Percentiles rank a stretch among this genome's conserved stretches.
Conservation (phyloP, 805 yeast genomes). For the Geotrichum ghanense region DNA sequence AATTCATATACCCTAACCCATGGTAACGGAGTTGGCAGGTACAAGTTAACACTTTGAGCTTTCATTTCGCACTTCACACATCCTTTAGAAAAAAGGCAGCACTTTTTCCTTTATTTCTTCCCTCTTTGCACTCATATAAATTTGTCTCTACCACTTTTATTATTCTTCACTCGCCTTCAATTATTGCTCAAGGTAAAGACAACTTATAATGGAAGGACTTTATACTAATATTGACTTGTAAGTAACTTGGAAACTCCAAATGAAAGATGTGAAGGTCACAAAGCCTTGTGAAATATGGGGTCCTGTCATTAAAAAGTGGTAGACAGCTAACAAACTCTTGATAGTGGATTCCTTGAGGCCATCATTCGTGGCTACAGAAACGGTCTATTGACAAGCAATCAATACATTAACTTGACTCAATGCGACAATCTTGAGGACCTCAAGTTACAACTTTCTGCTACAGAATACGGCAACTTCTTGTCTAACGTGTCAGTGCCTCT, state of each 20-base stretch:
- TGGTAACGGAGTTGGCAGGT: no score
- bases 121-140: no score
- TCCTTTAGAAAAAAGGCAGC: conserved; percentile 2
- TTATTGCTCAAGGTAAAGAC: no score
- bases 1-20: no score
- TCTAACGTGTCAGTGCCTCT: conserved; percentile 74
- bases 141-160: no score
- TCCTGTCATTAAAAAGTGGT: conserved; percentile 1
- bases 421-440: conserved; percentile 89
- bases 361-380: conserved; percentile 89
- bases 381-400: conserved; percentile 65
- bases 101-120: neutral
- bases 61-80: no score
- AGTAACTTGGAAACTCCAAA: conserved; percentile 7
- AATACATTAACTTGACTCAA: conserved; percentile 86
- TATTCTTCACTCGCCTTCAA: no score
- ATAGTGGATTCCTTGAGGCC: conserved; percentile 80
- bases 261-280: neutral
- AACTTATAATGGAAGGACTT: conserved; percentile 73
- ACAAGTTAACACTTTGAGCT: no score
- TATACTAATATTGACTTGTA: conserved; percentile 73
- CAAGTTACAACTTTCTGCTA: conserved; percentile 85
- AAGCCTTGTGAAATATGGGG: neutral
- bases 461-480: conserved; percentile 89
- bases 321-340: conserved; percentile 2